phyloP scores from a whole-genome alignment of 805 yeast genomes.

The Starmerella asiatica region DNA sequence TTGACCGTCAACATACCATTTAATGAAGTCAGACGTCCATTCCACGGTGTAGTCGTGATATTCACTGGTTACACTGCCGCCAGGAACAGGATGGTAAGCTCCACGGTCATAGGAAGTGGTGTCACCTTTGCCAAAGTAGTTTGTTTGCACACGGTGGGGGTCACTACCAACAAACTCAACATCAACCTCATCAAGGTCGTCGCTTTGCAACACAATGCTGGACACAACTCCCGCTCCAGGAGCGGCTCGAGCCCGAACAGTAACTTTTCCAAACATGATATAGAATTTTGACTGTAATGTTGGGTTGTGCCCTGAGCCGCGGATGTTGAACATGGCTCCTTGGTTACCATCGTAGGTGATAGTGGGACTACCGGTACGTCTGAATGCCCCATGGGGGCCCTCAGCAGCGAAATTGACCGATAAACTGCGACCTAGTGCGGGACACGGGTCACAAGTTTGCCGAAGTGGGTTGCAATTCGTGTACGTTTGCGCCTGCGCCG shows the following conservation, averaged over 20 bases:
- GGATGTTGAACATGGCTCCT: conserved; percentile 52
- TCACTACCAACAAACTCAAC: conserved; percentile 81
- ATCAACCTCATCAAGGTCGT: conserved; percentile 83
- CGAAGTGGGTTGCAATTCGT: conserved; percentile 36
- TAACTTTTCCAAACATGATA: conserved; percentile 80
- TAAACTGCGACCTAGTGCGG: conserved; percentile 50
- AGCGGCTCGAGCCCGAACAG: conserved; percentile 58
- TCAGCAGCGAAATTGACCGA: conserved; percentile 37
- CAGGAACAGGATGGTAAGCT: conserved; percentile 42
- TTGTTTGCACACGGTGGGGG: conserved; percentile 53
- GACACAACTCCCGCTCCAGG: conserved; percentile 69
- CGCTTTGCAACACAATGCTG: conserved; percentile 65
- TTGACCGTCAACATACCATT: conserved; percentile 63
- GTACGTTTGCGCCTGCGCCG: conserved; percentile 25
- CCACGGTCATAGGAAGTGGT: conserved; percentile 72
- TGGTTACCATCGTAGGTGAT: conserved; percentile 33
- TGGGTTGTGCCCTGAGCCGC: conserved; percentile 61
- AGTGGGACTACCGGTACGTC: conserved; percentile 20
- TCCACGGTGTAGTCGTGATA: conserved; percentile 73
- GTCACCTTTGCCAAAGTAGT: conserved; percentile 67
- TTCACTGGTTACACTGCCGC: conserved; percentile 38
- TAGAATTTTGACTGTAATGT: conserved; percentile 34
- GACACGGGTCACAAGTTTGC: conserved; percentile 34
- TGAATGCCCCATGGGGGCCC: conserved; percentile 23
- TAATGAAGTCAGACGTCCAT: conserved; percentile 55